Evolutionary conservation across 2,329 filamentous ascomycete genomes (phyloP), one percentile per base, ranked within the genome.

Genomic region (Didymella pinodella): DNA sequence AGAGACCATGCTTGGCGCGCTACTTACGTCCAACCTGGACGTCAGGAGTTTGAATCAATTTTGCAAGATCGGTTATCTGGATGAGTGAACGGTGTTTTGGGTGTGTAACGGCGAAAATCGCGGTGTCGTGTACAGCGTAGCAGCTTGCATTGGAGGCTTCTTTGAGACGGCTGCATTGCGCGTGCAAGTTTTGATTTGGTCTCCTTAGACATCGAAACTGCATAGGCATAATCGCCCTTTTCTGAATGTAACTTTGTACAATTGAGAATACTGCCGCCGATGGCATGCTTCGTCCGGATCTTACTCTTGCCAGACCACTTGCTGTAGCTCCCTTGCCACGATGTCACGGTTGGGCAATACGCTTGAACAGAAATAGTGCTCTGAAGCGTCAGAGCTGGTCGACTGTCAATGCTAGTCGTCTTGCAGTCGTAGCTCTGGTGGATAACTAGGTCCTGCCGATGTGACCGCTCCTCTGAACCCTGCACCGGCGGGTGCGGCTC

Each of bases 21-120:
- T 82, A n/a, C 73, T 81, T 64, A 78, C 77, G 57, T 74, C 76
- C 11, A 75, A 76, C 40, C 72, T 80, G 43, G 81, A 83, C 62
- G 75, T 76, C 46, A 73, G 75, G 51, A 78, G 78, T 54, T 63
- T 83, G 64, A 77, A 77, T 49, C 71, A 82, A 65, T 69, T 76
- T 67, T 75, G 76, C 63, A 69, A 72, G 54, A 71, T 74, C 73
- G 75, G 76, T 52, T 74, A 75, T 65, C 56, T 76, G 56, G 74
- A 74, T 38, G 72, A 74, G 57, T 69, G 45, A 66, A 50, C 8
- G 46, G 51, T 40, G 47, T 53, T 45, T 49, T 28, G 50, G 40
- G 32, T 47, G 34, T 47, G 51, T 20, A 55, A 45, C 25, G 54
- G 54, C 47, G 46, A 51, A 58, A 51, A 29, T 18, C 40, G 53